Evolutionary conservation across 257 asterid genomes (phyloP).

Genomic region (Asclepias syriaca): DNA sequence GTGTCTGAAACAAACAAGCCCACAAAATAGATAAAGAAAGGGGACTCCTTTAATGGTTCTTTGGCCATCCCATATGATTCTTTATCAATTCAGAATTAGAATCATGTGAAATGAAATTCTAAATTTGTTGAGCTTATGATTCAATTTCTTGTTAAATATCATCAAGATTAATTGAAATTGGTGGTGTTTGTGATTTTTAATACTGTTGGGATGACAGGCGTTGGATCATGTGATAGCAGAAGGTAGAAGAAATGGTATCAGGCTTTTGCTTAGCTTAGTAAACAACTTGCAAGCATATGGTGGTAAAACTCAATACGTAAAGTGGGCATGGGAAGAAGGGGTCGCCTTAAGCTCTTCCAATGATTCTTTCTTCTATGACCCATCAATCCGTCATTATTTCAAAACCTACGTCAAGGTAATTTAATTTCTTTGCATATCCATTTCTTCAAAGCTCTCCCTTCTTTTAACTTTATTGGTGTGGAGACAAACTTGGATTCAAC

Average conservation of each 20-base stretch:
- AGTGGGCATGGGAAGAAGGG: slow-evolving; percentile 99
- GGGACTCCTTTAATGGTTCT: not conserved
- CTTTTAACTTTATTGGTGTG: not conserved
- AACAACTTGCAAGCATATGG: slow-evolving; percentile 97
- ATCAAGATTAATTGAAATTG: no score
- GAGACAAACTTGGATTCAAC: not conserved
- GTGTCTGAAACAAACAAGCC: not conserved
- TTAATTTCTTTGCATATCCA: slow-evolving; percentile 10
- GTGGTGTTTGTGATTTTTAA: no score
- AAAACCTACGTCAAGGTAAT: slow-evolving; percentile 79
- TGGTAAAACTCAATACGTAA: slow-evolving; percentile 90
- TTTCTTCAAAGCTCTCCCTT: not conserved
- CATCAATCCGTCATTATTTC: slow-evolving; percentile 83
- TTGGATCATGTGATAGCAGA: slow-evolving; percentile 94
- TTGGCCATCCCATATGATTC: not conserved
- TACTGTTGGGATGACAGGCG: slow-evolving; percentile 41
- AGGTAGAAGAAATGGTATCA: slow-evolving; percentile 61
- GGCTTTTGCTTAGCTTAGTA: slow-evolving; percentile 75
- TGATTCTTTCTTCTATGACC: slow-evolving; percentile 97
- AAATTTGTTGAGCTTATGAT: no score
- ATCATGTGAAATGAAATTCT: no score
- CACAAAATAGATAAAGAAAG: not conserved
- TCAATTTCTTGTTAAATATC: no score
- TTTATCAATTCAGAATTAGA: no score
- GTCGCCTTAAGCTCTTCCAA: slow-evolving; percentile 89